These are phyloP conservation scores for Hygrocybe coccinea DNA, from an alignment of 768 basidiomycete species.

Conservation along the genomic window DNA sequence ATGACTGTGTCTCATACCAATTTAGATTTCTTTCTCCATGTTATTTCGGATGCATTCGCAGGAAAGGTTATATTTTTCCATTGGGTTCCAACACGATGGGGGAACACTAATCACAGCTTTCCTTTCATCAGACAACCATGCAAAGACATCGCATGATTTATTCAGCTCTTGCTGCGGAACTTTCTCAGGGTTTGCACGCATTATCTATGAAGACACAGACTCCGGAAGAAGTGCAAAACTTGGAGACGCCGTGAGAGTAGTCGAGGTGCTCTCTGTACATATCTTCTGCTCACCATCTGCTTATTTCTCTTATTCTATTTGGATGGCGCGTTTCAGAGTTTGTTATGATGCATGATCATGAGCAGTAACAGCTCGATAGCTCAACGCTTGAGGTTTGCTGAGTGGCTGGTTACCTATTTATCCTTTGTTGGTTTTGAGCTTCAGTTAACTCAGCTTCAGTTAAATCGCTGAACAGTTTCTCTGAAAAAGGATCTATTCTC, in stretches of 20 bases:
- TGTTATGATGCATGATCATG: too few species aligned
- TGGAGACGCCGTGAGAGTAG: neutral
- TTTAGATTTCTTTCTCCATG: conserved; percentile 70
- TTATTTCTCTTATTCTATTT: neutral
- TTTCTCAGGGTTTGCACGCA: conserved; percentile 68
- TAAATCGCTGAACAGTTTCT: too few species aligned
- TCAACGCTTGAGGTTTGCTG: too few species aligned
- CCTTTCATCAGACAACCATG: conserved; percentile 53
- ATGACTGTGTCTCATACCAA: conserved; percentile 8
- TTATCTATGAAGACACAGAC: conserved; percentile 74
- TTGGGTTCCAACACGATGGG: conserved; percentile 4
- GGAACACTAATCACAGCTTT: conserved; percentile 10
- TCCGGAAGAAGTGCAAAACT: conserved; percentile 39
- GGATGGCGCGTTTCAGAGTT: too few species aligned
- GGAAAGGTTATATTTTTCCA: conserved; percentile 53
- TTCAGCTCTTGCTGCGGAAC: conserved; percentile 63
- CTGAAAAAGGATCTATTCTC: too few species aligned
- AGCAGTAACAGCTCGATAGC: too few species aligned
- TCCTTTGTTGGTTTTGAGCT: too few species aligned
- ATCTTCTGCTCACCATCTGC: neutral
- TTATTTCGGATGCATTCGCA: conserved; percentile 67
- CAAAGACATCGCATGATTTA: conserved; percentile 81
- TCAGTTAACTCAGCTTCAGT: too few species aligned
- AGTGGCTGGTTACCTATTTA: too few species aligned
- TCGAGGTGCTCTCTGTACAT: neutral